Evolutionary conservation across 768 basidiomycete species (phyloP), one percentile per base, ranked within the genome.

Genomic region (Lanmaoa pseudosensibilis): DNA sequence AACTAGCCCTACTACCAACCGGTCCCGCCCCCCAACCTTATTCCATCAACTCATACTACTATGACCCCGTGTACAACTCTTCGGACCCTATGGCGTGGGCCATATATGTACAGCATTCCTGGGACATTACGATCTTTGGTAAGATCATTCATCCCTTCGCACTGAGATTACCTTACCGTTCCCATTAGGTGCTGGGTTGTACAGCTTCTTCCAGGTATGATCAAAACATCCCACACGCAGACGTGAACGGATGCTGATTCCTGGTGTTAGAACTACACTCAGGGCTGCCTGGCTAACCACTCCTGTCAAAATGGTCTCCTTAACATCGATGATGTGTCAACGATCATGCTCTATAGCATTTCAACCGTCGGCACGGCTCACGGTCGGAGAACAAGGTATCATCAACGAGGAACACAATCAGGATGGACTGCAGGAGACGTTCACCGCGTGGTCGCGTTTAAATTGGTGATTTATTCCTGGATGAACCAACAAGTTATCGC

Each of bases 1-100:
- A 55, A 50, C 23, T 57, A 80, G 79, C 79, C 80, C 0, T 82
- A 82, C 69, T 82, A 74, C 66, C 81, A 82, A 63, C 80, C 80
- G 0, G 54, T 65, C 9, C 81, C 81, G 70, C 75, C 0, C 78
- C 81, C 0, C 54, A 70, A 9, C 81, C 81, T 16, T 83, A 76
- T 69, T 56, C 65, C 15, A 61, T 65, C 38, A 69, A 70, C 30
- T 33, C 69, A 25, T 32, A 63, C 3, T 78, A 71, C 56, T 53
- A 71, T 40, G 81, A 83, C 50, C 81, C 80, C 5, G 52, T 51
- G n/a, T 67, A 68, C 56, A 61, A 73, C 37, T 51, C 64, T 44
- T 70, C 70, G 25, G 65, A 57, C 43, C 59, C 65, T 21, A 65
- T 69, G 43, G 76, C 78, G 0, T 82, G 81, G 79, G 77, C 72